Percentiles rank a stretch among this genome's conserved stretches.
phyloP scores from a whole-genome alignment of 768 basidiomycete species.

The Lactarius sanguifluus region DNA sequence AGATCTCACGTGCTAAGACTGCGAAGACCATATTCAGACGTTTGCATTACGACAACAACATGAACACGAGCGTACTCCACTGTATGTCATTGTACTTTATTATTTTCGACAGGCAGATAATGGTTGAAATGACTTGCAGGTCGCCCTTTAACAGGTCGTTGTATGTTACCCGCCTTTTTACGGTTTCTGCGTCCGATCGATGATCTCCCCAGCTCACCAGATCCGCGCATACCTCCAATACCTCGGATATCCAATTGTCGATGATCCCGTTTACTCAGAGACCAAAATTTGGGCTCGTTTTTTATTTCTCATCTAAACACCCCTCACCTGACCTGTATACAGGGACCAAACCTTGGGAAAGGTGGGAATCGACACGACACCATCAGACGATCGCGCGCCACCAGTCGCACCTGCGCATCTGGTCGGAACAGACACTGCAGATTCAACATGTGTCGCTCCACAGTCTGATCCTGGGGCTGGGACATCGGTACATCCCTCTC shows the following conservation, averaged over 20 bases:
- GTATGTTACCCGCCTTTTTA: constrained; percentile 49
- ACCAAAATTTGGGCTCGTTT: constrained; percentile 66
- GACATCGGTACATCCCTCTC: not conserved
- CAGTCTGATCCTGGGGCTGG: not conserved
- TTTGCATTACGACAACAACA: constrained; percentile 74
- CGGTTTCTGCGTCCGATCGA: not conserved
- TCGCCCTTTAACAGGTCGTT: constrained; percentile 87
- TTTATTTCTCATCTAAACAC: not conserved
- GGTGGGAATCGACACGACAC: constrained; percentile 76
- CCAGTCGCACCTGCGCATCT: constrained; percentile 53
- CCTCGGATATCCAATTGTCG: constrained; percentile 90
- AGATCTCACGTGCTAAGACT: constrained; percentile 45
- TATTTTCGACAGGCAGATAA: not conserved
- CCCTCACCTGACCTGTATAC: not conserved
- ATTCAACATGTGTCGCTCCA: constrained; percentile 9
- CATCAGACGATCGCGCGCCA: constrained; percentile 62
- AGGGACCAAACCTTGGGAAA: constrained; percentile 78
- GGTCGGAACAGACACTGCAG: constrained; percentile 33
- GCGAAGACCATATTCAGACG: constrained; percentile 88
- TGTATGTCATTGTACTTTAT: constrained; percentile 49
- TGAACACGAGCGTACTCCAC: constrained; percentile 82
- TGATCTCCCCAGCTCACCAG: constrained; percentile 72
- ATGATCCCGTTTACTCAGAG: constrained; percentile 92
- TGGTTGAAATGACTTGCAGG: constrained; percentile 45
- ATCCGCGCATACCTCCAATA: constrained; percentile 96